Percentiles rank a stretch among this genome's conserved stretches.
phyloP scores from a whole-genome alignment of 176 grass and related monocot species.

The Elaeis guineensis region DNA sequence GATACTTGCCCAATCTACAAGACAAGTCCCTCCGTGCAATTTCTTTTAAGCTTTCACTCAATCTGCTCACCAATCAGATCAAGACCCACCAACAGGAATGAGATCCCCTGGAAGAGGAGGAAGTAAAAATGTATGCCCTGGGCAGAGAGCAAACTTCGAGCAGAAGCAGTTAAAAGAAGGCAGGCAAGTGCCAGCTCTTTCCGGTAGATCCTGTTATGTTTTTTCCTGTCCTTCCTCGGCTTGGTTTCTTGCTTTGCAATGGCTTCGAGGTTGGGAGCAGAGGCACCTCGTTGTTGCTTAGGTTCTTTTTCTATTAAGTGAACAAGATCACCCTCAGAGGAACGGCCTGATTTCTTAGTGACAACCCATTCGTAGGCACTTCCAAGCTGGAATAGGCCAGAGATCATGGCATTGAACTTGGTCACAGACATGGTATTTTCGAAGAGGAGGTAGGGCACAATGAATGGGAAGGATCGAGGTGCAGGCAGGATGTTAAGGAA shows the following conservation, averaged over 20 bases:
- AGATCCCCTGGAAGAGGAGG: conserved; percentile 92
- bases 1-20: too few relatives aligned
- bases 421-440: conserved; percentile 99
- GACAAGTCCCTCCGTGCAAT: background rate
- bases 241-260: conserved; percentile 32
- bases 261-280: conserved; percentile 42
- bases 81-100: conserved; percentile 90
- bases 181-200: conserved; percentile 84
- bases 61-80: conserved; percentile 99
- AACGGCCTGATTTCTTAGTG: conserved; percentile 91
- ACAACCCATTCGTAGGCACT: conserved; percentile 95
- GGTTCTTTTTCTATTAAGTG: conserved; percentile 36
- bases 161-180: conserved; percentile 65
- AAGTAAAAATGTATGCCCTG: conserved; percentile 99
- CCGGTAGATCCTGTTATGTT: conserved; percentile 96
- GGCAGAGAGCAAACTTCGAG: conserved; percentile 83
- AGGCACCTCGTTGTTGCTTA: conserved; percentile 37
- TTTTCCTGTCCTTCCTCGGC: conserved; percentile 55
- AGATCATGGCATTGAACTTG: conserved; percentile 99
- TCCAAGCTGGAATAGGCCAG: conserved; percentile 85
- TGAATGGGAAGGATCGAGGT: conserved; percentile 77
- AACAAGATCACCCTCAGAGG: conserved; percentile 78
- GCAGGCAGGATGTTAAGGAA: conserved; percentile 86
- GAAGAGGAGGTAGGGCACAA: conserved; percentile 92
- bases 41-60: conserved; percentile 24